These are phyloP conservation scores for Sporothrix mexicana DNA, from an alignment of 2,329 filamentous ascomycete genomes.

Conservation along the genomic window DNA sequence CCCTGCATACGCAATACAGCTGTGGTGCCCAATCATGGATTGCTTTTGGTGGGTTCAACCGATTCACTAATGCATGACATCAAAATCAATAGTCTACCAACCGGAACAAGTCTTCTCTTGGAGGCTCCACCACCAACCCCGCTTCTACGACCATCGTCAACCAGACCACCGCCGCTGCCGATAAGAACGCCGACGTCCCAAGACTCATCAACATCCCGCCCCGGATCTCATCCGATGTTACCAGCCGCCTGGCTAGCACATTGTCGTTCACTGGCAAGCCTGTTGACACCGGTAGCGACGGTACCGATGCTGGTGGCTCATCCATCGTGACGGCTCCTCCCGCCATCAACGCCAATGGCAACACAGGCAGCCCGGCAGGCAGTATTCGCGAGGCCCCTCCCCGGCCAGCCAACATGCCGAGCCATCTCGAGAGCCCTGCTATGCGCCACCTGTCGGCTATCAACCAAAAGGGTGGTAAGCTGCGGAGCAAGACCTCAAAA, in stretches of 20 bases:
- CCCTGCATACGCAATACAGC: slow-evolving; percentile 14
- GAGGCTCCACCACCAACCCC: slow-evolving; percentile 58
- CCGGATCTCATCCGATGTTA: slow-evolving; percentile 60
- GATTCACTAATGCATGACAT: slow-evolving; percentile 56
- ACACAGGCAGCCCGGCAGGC: slow-evolving; percentile 12
- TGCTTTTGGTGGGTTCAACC: neutral
- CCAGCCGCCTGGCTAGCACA: slow-evolving; percentile 65
- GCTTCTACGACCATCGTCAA: slow-evolving; percentile 49
- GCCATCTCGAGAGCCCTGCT: slow-evolving; percentile 68
- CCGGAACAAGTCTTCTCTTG: slow-evolving; percentile 59
- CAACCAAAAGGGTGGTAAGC: slow-evolving; percentile 76
- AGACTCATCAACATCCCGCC: slow-evolving; percentile 64
- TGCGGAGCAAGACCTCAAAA: slow-evolving; percentile 84
- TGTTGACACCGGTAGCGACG: slow-evolving; percentile 63
- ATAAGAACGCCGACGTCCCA: slow-evolving; percentile 57
- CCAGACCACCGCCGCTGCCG: slow-evolving; percentile 49
- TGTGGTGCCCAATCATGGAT: slow-evolving; percentile 52
- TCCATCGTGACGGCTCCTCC: slow-evolving; percentile 39
- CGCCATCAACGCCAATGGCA: neutral
- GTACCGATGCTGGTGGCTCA: slow-evolving; percentile 39
- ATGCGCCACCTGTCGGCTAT: slow-evolving; percentile 86
- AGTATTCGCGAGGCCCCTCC: neutral
- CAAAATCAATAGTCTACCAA: slow-evolving; percentile 59
- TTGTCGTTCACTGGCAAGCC: slow-evolving; percentile 77
- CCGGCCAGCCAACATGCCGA: slow-evolving; percentile 38